A percentile compares a stretch with the other conserved stretches of the same genome.
Conservation (phyloP, 2,329 filamentous ascomycete species). For the Orbilia quercus region DNA sequence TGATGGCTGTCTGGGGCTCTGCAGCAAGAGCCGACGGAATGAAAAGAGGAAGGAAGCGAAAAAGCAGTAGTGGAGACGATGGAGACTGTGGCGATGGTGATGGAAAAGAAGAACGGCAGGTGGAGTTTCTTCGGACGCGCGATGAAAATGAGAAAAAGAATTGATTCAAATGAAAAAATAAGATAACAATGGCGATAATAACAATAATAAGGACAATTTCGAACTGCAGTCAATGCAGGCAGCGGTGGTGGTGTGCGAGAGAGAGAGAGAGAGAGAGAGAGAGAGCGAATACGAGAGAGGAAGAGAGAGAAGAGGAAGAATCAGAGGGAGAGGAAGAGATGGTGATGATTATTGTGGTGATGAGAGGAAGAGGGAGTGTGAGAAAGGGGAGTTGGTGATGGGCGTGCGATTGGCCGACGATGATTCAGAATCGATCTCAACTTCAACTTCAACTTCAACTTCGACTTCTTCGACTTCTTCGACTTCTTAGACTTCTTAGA, state of each 20-base stretch:
- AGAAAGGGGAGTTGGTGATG: too few species aligned
- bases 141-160: not conserved
- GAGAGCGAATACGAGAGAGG: not conserved
- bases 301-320: too few species aligned
- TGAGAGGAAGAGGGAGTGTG: too few species aligned
- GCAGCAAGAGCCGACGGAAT: constrained; percentile 22
- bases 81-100: not conserved
- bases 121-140: not conserved
- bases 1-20: not conserved
- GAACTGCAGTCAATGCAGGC: too few species aligned
- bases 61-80: not conserved
- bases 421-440: too few species aligned
- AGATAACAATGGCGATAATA: constrained; percentile 4
- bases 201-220: not conserved
- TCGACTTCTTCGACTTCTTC: too few species aligned
- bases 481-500: too few species aligned
- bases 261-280: not conserved
- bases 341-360: too few species aligned
- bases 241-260: not conserved
- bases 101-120: not conserved
- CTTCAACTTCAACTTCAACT: too few species aligned
- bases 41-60: constrained; percentile 16
- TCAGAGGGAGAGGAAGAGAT: too few species aligned
- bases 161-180: not conserved
- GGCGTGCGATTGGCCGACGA: too few species aligned